phyloP scores from a whole-genome alignment of 148 eudicot genomes.

The Pouteria glomerata region DNA sequence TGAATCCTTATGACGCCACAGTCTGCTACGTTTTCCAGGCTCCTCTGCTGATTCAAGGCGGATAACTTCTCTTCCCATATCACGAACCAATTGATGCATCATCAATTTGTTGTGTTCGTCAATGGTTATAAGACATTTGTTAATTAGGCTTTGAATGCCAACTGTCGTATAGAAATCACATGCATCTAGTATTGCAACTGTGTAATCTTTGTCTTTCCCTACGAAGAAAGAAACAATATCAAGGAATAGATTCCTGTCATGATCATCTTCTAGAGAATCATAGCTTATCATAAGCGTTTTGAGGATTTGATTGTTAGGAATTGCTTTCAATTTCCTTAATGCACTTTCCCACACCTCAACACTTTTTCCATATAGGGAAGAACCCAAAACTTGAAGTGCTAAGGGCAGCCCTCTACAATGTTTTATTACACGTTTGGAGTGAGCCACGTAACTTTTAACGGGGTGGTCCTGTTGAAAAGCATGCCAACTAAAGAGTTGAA shows the following conservation, averaged over 20 bases:
- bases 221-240: not conserved
- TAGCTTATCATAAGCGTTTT: not conserved
- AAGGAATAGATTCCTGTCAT: not conserved
- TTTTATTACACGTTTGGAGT: not conserved
- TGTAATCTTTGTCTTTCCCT: not conserved
- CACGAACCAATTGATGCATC: conserved; percentile 15
- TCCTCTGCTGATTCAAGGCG: not conserved
- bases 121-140: not conserved
- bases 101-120: not conserved
- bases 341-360: not conserved
- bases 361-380: not conserved
- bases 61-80: conserved; percentile 10
- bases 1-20: not conserved
- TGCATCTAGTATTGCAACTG: not conserved
- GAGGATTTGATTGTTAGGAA: not conserved
- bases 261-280: not conserved
- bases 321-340: not conserved
- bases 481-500: not conserved
- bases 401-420: not conserved
- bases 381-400: not conserved
- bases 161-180: not conserved
- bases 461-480: not conserved
- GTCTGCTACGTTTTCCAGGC: not conserved
- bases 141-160: not conserved
- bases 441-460: not conserved